Percentiles rank a stretch among this genome's conserved stretches.
These are phyloP conservation scores for Thelonectria discophora DNA, from an alignment of 2,329 filamentous ascomycete genomes.

Conservation along the genomic window DNA sequence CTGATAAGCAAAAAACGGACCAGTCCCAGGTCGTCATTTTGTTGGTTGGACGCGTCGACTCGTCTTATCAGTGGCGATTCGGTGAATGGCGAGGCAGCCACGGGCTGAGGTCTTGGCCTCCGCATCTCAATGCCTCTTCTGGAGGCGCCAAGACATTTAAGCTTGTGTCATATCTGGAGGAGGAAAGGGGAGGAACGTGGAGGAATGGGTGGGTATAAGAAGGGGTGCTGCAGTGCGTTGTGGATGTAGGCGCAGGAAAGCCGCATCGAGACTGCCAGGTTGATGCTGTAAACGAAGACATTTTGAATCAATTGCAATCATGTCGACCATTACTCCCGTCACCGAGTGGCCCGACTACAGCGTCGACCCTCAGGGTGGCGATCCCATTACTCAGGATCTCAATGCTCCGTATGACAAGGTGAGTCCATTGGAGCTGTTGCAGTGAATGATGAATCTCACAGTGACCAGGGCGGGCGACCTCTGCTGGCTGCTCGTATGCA, in stretches of 20 bases:
- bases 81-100: not conserved
- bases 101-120: not conserved
- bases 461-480: slow-evolving; percentile 50
- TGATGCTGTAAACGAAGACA: not conserved
- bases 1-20: slow-evolving; percentile 10
- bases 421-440: not conserved
- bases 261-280: not conserved
- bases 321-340: slow-evolving; percentile 35
- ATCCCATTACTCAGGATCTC: slow-evolving; percentile 54
- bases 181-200: not conserved
- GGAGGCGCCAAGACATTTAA: slow-evolving; percentile 14
- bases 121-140: not conserved
- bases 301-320: not conserved
- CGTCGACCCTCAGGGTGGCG: slow-evolving; percentile 51
- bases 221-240: not conserved
- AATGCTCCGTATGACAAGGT: slow-evolving; percentile 56
- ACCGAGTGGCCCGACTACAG: slow-evolving; percentile 55
- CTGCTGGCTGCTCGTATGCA: slow-evolving; percentile 53
- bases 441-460: slow-evolving; percentile 11
- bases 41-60: not conserved
- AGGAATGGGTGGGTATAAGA: slow-evolving; percentile 7
- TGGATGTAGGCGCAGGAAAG: not conserved
- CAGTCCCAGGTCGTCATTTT: slow-evolving; percentile 12
- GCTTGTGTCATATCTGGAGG: not conserved
- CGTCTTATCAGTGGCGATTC: slow-evolving; percentile 4